phyloP scores from a whole-genome alignment of 23 red algal genomes.

The Gracilaria vermiculophylla region DNA sequence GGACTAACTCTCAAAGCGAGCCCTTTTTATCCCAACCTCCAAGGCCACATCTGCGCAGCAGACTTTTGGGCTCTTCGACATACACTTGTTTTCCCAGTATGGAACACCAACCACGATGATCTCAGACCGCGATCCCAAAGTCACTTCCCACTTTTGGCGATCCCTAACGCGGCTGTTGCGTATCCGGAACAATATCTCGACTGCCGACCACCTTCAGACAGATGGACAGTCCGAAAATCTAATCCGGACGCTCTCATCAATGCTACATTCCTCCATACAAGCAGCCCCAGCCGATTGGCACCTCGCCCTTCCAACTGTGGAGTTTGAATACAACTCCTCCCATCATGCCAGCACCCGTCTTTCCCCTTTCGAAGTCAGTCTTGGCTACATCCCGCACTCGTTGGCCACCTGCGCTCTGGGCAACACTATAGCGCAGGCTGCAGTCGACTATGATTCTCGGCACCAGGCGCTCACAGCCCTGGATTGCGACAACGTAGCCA shows the following conservation, averaged over 20 bases:
- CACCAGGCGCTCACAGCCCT: too few relatives aligned
- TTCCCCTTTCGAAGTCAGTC: background rate
- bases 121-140: conserved; percentile 1
- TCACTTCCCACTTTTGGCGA: background rate
- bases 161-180: background rate
- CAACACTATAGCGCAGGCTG: too few relatives aligned
- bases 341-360: background rate
- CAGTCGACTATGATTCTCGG: too few relatives aligned
- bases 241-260: background rate
- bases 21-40: background rate
- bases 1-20: conserved; percentile 27
- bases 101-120: background rate
- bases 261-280: conserved; percentile 1
- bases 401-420: background rate
- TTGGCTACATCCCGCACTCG: background rate
- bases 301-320: background rate
- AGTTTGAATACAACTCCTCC: conserved; percentile 35
- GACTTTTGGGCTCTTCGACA: background rate
- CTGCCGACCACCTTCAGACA: conserved; percentile 13
- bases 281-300: too few relatives aligned
- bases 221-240: conserved; percentile 51
- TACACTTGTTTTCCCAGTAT: background rate
- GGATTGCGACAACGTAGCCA: too few relatives aligned
- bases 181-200: background rate
- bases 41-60: background rate